A percentile compares a stretch with the other conserved stretches of the same genome.
Conservation (phyloP, 1,139 yeast genomes). For the Hemisphaericaspora subhashii region DNA sequence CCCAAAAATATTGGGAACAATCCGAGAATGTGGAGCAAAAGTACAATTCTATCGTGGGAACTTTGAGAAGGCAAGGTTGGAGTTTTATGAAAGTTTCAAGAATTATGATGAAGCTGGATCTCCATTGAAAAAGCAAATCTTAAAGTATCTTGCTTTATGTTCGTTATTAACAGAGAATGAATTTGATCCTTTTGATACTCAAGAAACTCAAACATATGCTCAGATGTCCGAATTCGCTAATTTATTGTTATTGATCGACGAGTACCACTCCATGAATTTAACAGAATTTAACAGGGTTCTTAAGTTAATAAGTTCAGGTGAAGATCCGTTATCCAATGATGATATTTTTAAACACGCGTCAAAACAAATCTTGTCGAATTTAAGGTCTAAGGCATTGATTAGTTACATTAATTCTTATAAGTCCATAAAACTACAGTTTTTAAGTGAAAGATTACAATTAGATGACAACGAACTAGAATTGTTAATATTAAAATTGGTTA, state of each 20-base stretch:
- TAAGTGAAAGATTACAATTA: conserved; percentile 23
- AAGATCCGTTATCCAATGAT: conserved; percentile 29
- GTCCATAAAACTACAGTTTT: conserved; percentile 25
- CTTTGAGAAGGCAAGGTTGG: conserved; percentile 62
- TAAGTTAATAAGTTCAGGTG: conserved; percentile 16
- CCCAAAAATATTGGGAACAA: conserved; percentile 68
- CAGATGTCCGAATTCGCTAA: conserved; percentile 35
- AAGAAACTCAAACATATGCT: conserved; percentile 52
- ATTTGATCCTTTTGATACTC: conserved; percentile 67
- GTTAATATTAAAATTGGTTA: conserved; percentile 39
- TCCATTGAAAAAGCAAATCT: conserved; percentile 49
- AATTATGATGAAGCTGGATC: conserved; percentile 82
- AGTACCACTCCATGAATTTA: conserved; percentile 33
- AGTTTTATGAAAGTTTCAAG: conserved; percentile 72
- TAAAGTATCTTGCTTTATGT: conserved; percentile 64
- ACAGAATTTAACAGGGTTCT: conserved; percentile 19
- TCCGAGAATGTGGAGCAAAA: conserved; percentile 75
- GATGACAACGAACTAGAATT: conserved; percentile 34
- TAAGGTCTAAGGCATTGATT: conserved; percentile 30
- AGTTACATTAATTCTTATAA: conserved; percentile 32
- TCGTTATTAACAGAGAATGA: conserved; percentile 63
- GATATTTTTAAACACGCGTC: conserved; percentile 31
- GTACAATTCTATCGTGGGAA: conserved; percentile 61
- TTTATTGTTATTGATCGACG: conserved; percentile 29
- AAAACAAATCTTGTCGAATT: conserved; percentile 28